These are phyloP conservation scores for Saccharomycopsis fodiens DNA, from an alignment of 805 yeast species.

Conservation along the genomic window DNA sequence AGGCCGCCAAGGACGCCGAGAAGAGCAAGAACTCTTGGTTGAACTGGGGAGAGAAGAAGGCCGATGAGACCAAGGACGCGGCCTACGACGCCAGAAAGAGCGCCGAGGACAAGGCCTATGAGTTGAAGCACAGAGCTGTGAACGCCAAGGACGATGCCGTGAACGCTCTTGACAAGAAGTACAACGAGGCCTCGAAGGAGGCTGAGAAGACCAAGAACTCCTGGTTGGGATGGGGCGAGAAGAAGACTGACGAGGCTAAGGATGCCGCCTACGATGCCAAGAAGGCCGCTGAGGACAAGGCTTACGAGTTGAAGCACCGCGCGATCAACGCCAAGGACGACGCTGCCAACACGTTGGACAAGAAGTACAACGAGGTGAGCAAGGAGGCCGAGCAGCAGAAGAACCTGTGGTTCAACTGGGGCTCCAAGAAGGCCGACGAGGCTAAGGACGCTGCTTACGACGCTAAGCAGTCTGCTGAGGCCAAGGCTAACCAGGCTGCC, in stretches of 20 bases:
- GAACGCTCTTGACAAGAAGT: conserved; percentile 20
- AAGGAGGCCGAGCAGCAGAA: conserved; percentile 22
- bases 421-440: conserved; percentile 13
- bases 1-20: conserved; percentile 22
- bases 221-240: conserved; percentile 30
- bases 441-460: conserved; percentile 1
- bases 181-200: conserved; percentile 21
- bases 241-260: conserved; percentile 12
- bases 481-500: conserved; percentile 20
- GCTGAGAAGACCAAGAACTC: conserved; percentile 24
- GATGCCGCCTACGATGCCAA: conserved; percentile 4
- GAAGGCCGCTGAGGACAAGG: conserved; percentile 8
- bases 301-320: conserved; percentile 14
- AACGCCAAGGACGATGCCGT: conserved; percentile 27
- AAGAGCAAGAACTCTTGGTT: conserved; percentile 30
- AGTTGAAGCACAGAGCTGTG: conserved; percentile 19
- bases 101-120: conserved; percentile 3
- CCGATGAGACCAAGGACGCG: conserved; percentile 5
- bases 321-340: conserved; percentile 26
- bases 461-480: conserved; percentile 11
- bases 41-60: conserved; percentile 23
- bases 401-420: conserved; percentile 32
- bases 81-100: conserved; percentile 22
- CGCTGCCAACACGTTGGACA: conserved; percentile 23
- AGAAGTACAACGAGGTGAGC: conserved; percentile 21